Evolutionary conservation across 2,329 filamentous ascomycete genomes (phyloP).

Genomic region (Calonectria pseudoturangicola): DNA sequence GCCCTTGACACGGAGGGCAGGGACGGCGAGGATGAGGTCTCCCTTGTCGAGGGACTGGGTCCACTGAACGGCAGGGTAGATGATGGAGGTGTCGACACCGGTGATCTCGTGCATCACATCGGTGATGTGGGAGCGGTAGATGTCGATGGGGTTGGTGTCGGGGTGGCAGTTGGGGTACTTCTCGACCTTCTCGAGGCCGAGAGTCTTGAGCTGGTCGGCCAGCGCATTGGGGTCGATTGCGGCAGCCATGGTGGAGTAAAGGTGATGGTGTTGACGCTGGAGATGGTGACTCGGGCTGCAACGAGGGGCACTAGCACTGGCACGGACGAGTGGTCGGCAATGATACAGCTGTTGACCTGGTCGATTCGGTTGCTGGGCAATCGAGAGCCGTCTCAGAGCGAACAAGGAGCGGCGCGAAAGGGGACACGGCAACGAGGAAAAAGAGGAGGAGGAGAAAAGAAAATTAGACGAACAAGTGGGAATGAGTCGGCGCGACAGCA

Average conservation of each 20-base stretch:
- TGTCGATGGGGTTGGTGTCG: constrained; percentile 83
- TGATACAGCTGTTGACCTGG: constrained; percentile 18
- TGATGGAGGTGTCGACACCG: constrained; percentile 80
- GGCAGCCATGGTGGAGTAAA: constrained; percentile 46
- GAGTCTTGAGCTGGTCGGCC: constrained; percentile 53
- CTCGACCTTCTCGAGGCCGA: constrained; percentile 48
- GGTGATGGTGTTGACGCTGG: constrained; percentile 20
- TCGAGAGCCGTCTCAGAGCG: constrained; percentile 38
- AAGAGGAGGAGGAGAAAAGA: constrained; percentile 41
- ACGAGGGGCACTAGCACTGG: constrained; percentile 15
- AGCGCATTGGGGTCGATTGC: constrained; percentile 50
- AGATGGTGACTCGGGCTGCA: constrained; percentile 22
- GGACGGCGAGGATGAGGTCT: constrained; percentile 85
- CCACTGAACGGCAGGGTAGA: constrained; percentile 87
- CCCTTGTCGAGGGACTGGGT: constrained; percentile 88
- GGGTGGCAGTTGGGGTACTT: constrained; percentile 76
- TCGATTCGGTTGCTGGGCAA: constrained; percentile 32
- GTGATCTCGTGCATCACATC: constrained; percentile 80
- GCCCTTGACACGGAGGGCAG: constrained; percentile 86
- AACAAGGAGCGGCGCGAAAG: constrained; percentile 31
- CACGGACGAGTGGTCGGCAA: constrained; percentile 5
- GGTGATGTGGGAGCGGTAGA: constrained; percentile 87
- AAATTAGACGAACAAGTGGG: constrained; percentile 50
- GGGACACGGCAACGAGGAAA: constrained; percentile 27
- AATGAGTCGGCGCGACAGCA: constrained; percentile 54